Percentiles rank a stretch among this genome's conserved stretches.
Conservation (phyloP, 1,284 basidiomycete genomes). For the Afroboletus lepidellus region DNA sequence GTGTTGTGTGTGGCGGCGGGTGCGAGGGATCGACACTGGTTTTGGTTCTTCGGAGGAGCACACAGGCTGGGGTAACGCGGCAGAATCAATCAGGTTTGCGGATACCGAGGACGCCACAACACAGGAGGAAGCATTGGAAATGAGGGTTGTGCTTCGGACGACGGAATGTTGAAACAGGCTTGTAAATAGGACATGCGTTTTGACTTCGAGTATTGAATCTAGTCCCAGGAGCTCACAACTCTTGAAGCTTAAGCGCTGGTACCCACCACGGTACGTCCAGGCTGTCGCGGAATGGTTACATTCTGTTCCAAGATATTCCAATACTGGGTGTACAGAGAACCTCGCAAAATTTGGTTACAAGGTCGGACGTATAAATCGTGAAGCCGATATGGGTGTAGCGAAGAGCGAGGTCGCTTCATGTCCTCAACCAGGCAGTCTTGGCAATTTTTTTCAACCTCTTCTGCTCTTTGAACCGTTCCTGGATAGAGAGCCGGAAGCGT, state of each 20-base stretch:
- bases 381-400: constrained; percentile 1
- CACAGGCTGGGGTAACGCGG: background rate
- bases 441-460: constrained; percentile 81
- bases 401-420: constrained; percentile 27
- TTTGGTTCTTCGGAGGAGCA: background rate
- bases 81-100: background rate
- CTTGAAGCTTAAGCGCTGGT: too few species aligned
- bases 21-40: background rate
- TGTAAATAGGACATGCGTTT: background rate
- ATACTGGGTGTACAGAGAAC: too few species aligned
- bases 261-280: too few species aligned
- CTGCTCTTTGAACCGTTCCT: constrained; percentile 89
- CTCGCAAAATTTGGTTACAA: background rate
- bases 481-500: constrained; percentile 20
- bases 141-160: background rate
- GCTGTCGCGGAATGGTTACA: too few species aligned
- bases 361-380: constrained; percentile 1
- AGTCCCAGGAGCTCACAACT: background rate
- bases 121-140: background rate
- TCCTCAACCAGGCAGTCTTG: constrained; percentile 87
- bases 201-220: background rate
- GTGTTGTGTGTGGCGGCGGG: background rate
- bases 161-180: background rate
- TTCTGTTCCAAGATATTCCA: too few species aligned
- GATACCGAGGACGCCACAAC: background rate